phyloP scores from a whole-genome alignment of 768 basidiomycete genomes.

The Trametes cinnabarina region DNA sequence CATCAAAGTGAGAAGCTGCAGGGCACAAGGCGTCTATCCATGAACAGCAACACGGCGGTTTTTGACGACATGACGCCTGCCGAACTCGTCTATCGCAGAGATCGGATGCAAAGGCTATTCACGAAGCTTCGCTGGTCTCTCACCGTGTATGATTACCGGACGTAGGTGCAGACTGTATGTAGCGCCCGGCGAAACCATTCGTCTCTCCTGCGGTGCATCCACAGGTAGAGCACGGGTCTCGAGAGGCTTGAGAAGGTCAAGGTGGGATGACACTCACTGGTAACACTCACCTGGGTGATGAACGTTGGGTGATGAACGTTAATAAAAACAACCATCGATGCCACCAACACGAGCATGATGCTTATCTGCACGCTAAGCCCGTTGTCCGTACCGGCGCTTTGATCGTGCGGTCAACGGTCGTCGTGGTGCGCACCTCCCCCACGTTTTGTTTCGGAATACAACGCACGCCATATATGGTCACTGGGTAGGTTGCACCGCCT shows the following conservation, averaged over 20 bases:
- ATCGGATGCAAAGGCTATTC: neutral
- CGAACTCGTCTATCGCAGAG: neutral
- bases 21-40: neutral
- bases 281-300: too few species aligned
- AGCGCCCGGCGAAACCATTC: neutral
- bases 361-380: neutral
- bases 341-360: neutral
- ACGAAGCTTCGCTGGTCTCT: neutral
- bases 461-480: conserved; percentile 4
- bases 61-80: neutral
- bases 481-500: conserved; percentile 2
- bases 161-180: neutral
- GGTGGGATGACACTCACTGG: too few species aligned
- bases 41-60: neutral
- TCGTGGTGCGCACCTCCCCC: neutral
- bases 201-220: neutral
- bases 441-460: neutral
- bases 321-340: neutral
- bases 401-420: neutral
- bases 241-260: too few species aligned
- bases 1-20: neutral
- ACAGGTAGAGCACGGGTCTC: too few species aligned
- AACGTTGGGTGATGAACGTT: too few species aligned
- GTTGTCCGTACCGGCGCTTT: neutral
- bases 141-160: neutral